Percentiles rank a stretch among this genome's conserved stretches.
Evolutionary conservation across 1,139 yeast species (phyloP).

Genomic region (Pichiaceae sp.): DNA sequence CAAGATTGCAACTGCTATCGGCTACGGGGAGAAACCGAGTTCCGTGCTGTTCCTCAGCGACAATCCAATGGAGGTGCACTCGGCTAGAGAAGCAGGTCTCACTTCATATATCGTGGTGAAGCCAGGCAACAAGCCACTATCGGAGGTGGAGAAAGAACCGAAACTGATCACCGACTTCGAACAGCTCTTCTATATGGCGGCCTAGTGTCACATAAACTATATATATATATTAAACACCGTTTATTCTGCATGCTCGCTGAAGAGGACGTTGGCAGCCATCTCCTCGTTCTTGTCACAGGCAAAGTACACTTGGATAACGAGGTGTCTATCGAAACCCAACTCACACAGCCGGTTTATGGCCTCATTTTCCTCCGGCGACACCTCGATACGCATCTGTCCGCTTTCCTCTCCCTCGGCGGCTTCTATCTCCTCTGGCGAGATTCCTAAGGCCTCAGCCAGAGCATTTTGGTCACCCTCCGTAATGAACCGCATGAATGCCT

Average conservation of each 20-base stretch:
- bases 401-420: constrained; percentile 27
- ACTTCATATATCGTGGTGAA: constrained; percentile 51
- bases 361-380: constrained; percentile 78
- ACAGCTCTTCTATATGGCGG: constrained; percentile 3
- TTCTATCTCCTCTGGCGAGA: constrained; percentile 21
- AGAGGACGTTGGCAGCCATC: constrained; percentile 86
- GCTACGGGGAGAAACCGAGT: constrained; percentile 10
- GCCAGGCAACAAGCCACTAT: constrained; percentile 64
- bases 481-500: constrained; percentile 68
- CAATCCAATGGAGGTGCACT: constrained; percentile 56
- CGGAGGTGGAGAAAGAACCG: constrained; percentile 24
- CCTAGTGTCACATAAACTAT: not conserved
- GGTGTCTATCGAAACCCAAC: constrained; percentile 81
- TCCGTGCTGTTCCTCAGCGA: constrained; percentile 67
- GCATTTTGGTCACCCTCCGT: constrained; percentile 44
- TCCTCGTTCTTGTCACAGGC: constrained; percentile 98
- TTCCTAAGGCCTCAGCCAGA: constrained; percentile 23
- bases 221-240: not conserved
- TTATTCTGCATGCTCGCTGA: constrained; percentile 33
- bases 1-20: constrained; percentile 45
- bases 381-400: constrained; percentile 44
- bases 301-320: constrained; percentile 89
- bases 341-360: constrained; percentile 86
- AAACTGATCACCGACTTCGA: constrained; percentile 19
- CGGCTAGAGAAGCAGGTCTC: constrained; percentile 66